A percentile compares a stretch with the other conserved stretches of the same genome.
phyloP scores from a whole-genome alignment of 169 alveolate species.

The Perkinsus olseni region DNA sequence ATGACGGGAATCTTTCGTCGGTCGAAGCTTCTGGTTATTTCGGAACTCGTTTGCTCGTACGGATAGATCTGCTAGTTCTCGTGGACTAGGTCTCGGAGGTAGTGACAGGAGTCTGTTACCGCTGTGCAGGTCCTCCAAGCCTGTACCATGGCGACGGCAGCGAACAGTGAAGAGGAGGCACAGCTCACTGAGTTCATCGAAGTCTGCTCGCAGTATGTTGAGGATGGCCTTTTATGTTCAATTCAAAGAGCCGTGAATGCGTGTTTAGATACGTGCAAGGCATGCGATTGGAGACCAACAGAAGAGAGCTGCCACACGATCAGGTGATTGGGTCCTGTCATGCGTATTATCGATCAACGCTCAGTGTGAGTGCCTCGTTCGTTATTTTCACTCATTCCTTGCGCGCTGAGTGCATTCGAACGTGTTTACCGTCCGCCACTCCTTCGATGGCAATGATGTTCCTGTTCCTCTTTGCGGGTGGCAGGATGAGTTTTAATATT shows the following conservation, averaged over 20 bases:
- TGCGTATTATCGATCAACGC: too few species aligned
- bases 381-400: too few species aligned
- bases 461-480: not conserved
- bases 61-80: too few species aligned
- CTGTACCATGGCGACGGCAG: constrained; percentile 25
- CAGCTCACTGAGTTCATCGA: constrained; percentile 33
- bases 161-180: constrained; percentile 29
- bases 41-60: too few species aligned
- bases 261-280: constrained; percentile 18
- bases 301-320: constrained; percentile 35
- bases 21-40: too few species aligned
- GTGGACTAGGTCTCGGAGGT: too few species aligned
- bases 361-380: too few species aligned
- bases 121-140: constrained; percentile 23
- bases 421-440: too few species aligned
- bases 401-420: too few species aligned
- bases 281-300: constrained; percentile 43
- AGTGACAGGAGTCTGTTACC: too few species aligned
- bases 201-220: constrained; percentile 21
- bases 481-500: not conserved
- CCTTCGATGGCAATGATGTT: not conserved
- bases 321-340: too few species aligned
- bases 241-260: not conserved
- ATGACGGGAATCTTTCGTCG: too few species aligned
- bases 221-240: not conserved